Evolutionary conservation across 164 flowering plant species (phyloP).

Genomic region (Echeveria elegans): DNA sequence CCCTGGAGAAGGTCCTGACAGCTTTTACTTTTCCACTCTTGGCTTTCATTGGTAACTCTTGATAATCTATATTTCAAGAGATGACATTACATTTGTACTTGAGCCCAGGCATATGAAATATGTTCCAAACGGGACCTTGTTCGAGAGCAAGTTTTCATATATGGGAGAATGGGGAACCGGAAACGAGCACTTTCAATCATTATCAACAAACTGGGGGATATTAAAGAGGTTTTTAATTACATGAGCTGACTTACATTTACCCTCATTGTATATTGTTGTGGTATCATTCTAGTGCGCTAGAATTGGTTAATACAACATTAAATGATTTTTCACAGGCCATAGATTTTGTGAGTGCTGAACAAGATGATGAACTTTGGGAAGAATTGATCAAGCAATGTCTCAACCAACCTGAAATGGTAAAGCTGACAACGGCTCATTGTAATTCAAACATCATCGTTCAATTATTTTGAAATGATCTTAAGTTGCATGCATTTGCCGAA

Average conservation of each 20-base stretch:
- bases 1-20: constrained; percentile 68
- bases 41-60: neutral
- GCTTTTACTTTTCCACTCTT: neutral
- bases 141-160: constrained; percentile 88
- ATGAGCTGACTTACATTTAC: neutral
- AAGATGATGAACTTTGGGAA: constrained; percentile 99
- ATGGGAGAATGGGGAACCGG: constrained; percentile 95
- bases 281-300: neutral
- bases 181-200: constrained; percentile 83
- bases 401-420: constrained; percentile 92
- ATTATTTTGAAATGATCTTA: neutral
- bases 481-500: neutral
- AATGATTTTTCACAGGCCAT: constrained; percentile 54
- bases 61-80: neutral
- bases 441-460: neutral
- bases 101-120: constrained; percentile 74
- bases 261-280: neutral
- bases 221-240: constrained; percentile 57
- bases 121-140: constrained; percentile 65
- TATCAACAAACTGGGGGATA: constrained; percentile 83
- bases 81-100: constrained; percentile 9
- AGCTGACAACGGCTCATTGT: neutral
- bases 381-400: constrained; percentile 85
- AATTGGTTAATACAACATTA: neutral
- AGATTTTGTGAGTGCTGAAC: constrained; percentile 86